These are phyloP conservation scores for Populus davidiana DNA, from an alignment of 345 rosid species.

Conservation along the genomic window DNA sequence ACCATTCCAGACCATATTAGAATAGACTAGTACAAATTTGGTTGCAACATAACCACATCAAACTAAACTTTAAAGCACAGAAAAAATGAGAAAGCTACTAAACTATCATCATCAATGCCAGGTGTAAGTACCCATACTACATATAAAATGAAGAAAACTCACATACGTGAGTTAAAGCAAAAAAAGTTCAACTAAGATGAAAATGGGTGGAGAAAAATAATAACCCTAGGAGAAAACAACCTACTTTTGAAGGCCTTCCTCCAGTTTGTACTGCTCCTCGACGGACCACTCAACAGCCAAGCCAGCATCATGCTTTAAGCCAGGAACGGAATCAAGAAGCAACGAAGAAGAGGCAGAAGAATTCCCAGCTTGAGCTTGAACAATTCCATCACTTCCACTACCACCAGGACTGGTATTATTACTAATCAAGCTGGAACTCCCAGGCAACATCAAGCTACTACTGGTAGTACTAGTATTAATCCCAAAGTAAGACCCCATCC, in stretches of 20 bases:
- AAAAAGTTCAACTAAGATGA: background rate
- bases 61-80: background rate
- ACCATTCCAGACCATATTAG: background rate
- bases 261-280: conserved; percentile 68
- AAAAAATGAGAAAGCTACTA: background rate
- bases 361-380: conserved; percentile 18
- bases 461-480: conserved; percentile 7
- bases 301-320: conserved; percentile 50
- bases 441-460: conserved; percentile 32
- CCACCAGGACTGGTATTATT: background rate
- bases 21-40: background rate
- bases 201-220: background rate
- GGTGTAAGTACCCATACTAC: background rate
- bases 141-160: background rate
- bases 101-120: background rate
- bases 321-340: conserved; percentile 55
- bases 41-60: background rate
- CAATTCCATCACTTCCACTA: conserved; percentile 10
- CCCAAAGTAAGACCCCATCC: conserved; percentile 49
- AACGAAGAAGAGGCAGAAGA: conserved; percentile 43
- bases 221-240: conserved; percentile 16
- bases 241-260: conserved; percentile 67
- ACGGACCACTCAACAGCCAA: conserved; percentile 79
- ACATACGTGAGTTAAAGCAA: background rate
- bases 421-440: conserved; percentile 36